A percentile compares a stretch with the other conserved stretches of the same genome.
These are phyloP conservation scores for Fusarium zealandicum DNA, from an alignment of 2,329 filamentous ascomycete species.

Conservation along the genomic window DNA sequence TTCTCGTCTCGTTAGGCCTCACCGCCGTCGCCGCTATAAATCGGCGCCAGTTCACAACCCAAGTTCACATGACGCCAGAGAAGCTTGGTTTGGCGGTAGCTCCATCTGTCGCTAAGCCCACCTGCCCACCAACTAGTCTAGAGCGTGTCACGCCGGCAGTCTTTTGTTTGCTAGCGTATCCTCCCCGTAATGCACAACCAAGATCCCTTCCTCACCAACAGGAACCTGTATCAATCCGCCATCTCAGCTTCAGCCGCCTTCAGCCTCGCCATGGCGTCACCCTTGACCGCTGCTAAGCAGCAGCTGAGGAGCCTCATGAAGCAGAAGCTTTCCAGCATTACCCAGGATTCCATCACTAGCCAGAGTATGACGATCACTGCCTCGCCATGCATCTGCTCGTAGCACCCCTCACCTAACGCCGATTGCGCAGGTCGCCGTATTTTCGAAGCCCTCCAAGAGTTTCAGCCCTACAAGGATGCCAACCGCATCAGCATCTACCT, in stretches of 20 bases:
- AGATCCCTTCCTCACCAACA: conserved; percentile 16
- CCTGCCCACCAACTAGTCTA: too few species aligned
- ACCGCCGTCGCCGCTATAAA: conserved; percentile 19
- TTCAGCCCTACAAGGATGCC: conserved; percentile 79
- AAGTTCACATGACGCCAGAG: conserved; percentile 28
- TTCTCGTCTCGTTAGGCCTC: conserved; percentile 7
- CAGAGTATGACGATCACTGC: conserved; percentile 69
- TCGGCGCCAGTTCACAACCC: conserved; percentile 5
- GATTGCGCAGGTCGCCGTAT: conserved; percentile 65
- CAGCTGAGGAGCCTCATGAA: conserved; percentile 77
- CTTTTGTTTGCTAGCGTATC: conserved; percentile 16
- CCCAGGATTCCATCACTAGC: conserved; percentile 64
- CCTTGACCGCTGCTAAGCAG: conserved; percentile 73
- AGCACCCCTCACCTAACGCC: conserved; percentile 28
- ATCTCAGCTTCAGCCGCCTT: conserved; percentile 5
- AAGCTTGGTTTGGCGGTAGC: conserved; percentile 27
- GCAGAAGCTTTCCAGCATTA: conserved; percentile 65
- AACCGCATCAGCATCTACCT: conserved; percentile 84
- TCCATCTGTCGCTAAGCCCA: conserved; percentile 15
- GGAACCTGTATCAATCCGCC: conserved; percentile 14
- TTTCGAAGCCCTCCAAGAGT: conserved; percentile 68
- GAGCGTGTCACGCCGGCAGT: conserved; percentile 16
- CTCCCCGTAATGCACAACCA: conserved; percentile 8
- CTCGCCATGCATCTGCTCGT: conserved; percentile 7
- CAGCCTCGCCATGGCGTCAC: conserved; percentile 55